phyloP scores from a whole-genome alignment of 805 yeast species.

The Starmerella scarabaei region DNA sequence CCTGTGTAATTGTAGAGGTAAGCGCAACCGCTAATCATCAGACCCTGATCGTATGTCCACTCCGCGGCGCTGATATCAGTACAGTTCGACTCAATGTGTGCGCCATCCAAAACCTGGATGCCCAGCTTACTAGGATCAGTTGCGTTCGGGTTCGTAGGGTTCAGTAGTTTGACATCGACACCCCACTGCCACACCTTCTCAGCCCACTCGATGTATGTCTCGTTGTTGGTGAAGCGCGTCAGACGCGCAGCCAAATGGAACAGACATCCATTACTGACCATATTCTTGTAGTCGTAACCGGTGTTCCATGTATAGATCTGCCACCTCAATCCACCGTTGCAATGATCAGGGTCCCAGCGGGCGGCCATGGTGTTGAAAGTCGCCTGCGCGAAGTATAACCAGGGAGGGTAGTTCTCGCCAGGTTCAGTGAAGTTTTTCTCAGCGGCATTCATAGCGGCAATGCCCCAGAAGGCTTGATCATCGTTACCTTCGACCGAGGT shows the following conservation, averaged over 20 bases:
- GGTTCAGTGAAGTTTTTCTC: constrained; percentile 76
- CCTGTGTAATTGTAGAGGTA: constrained; percentile 62
- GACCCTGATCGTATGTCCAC: constrained; percentile 84
- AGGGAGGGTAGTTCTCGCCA: constrained; percentile 30
- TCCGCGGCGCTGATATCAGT: constrained; percentile 42
- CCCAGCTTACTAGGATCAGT: constrained; percentile 27
- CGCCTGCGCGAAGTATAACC: constrained; percentile 80
- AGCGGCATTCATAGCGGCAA: constrained; percentile 83
- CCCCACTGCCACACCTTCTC: constrained; percentile 75
- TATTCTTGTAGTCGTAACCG: constrained; percentile 85
- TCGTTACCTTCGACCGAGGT: constrained; percentile 92
- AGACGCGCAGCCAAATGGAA: constrained; percentile 80
- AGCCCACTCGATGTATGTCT: constrained; percentile 60
- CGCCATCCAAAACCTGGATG: constrained; percentile 27
- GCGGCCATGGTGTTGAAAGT: constrained; percentile 79
- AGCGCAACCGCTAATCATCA: constrained; percentile 68
- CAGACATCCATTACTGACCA: constrained; percentile 81
- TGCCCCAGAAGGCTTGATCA: constrained; percentile 96
- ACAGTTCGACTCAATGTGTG: constrained; percentile 42
- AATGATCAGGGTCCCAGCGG: constrained; percentile 66
- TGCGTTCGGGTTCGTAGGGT: constrained; percentile 23
- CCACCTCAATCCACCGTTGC: constrained; percentile 92
- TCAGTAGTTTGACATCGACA: constrained; percentile 38
- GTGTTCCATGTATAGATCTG: constrained; percentile 90
- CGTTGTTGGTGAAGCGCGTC: constrained; percentile 69